phyloP scores from a whole-genome alignment of 108 stramenopile genomes.

The Parmales sp. region DNA sequence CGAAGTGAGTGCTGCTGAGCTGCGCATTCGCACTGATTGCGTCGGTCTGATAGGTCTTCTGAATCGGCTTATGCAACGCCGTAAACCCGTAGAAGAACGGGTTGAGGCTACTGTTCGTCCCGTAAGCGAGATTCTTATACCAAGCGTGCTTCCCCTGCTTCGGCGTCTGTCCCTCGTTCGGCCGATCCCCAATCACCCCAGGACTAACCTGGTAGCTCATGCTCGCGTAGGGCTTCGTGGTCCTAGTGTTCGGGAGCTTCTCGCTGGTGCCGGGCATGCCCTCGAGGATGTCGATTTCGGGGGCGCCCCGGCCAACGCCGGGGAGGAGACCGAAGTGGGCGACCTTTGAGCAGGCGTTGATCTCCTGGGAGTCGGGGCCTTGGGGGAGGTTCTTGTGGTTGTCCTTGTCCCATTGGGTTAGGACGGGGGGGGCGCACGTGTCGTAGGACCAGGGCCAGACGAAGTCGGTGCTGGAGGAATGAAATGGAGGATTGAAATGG shows the following conservation, averaged over 20 bases:
- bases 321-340: constrained; percentile 85
- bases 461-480: constrained; percentile 73
- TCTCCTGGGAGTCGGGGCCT: constrained; percentile 74
- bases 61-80: constrained; percentile 61
- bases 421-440: no score
- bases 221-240: constrained; percentile 68
- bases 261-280: constrained; percentile 78
- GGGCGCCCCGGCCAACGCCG: constrained; percentile 78
- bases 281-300: constrained; percentile 92
- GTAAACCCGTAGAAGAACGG: constrained; percentile 92
- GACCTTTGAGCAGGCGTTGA: constrained; percentile 75
- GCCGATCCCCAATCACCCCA: constrained; percentile 69
- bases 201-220: constrained; percentile 83
- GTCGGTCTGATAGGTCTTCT: constrained; percentile 85
- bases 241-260: constrained; percentile 47
- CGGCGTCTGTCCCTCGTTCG: constrained; percentile 47
- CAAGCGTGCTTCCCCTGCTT: constrained; percentile 24
- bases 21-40: constrained; percentile 81
- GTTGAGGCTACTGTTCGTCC: constrained; percentile 78
- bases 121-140: constrained; percentile 66
- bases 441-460: constrained; percentile 81
- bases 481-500: no score
- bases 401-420: no score
- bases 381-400: no score
- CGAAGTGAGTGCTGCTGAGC: constrained; percentile 65